Evolutionary conservation across 495 filamentous ascomycete species (phyloP).

Genomic region (Penicillium samsonianum): DNA sequence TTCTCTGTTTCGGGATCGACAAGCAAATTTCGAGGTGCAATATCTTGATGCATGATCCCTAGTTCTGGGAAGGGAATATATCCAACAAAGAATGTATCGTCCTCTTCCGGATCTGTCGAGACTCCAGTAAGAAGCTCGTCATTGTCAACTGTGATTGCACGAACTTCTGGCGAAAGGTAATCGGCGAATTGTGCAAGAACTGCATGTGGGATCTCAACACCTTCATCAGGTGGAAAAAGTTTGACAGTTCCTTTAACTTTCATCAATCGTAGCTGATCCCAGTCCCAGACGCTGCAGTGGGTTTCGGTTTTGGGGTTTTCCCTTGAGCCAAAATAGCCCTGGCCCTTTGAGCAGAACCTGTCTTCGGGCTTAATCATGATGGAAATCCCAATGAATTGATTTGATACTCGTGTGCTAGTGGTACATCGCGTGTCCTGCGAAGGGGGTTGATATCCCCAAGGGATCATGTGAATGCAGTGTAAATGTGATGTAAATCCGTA

Average conservation of each 20-base stretch:
- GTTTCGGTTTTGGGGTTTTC: constrained; percentile 17
- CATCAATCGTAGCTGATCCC: constrained; percentile 20
- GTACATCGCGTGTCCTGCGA: too few relatives aligned
- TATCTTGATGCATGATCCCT: constrained; percentile 44
- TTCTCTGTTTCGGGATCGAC: constrained; percentile 32
- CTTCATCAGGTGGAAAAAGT: constrained; percentile 23
- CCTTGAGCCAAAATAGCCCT: constrained; percentile 18
- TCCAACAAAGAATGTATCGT: constrained; percentile 20
- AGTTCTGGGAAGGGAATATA: constrained; percentile 27
- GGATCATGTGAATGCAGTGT: too few relatives aligned
- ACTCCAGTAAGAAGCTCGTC: constrained; percentile 24
- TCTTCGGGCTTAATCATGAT: constrained; percentile 16
- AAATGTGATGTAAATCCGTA: background rate
- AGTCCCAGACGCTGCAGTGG: constrained; percentile 29
- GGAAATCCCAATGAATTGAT: background rate
- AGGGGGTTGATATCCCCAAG: too few relatives aligned
- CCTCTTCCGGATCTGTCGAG: constrained; percentile 28
- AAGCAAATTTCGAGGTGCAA: constrained; percentile 41
- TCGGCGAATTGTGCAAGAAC: constrained; percentile 20
- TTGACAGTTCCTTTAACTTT: constrained; percentile 30
- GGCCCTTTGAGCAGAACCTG: constrained; percentile 23
- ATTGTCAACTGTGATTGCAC: constrained; percentile 24
- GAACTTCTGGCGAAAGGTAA: constrained; percentile 19
- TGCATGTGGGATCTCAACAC: constrained; percentile 16
- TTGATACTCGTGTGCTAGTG: background rate